Evolutionary conservation across 2,329 filamentous ascomycete genomes (phyloP), one percentile per base, ranked within the genome.

Genomic region (Verticillium tricorpus): DNA sequence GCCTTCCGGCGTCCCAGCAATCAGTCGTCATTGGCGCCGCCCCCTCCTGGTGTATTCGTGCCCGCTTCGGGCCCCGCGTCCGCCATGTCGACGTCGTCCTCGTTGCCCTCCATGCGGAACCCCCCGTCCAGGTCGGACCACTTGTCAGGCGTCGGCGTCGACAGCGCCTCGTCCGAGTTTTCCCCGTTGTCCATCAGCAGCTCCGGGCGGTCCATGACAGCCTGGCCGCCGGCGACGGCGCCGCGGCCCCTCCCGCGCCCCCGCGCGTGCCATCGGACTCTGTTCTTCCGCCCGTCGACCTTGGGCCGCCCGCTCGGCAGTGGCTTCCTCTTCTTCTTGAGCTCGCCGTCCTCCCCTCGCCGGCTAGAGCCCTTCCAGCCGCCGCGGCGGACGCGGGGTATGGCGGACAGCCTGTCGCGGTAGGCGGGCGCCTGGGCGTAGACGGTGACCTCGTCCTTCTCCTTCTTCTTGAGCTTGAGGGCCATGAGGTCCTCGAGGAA

Each of bases 401-500:
- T 50, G 45, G 45, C 32, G 6, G 55, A 57, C 17, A 58, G 75
- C 56, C 73, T 68, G 57, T 74, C 76, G 64, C 81, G 78, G 52
- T 77, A 77, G 31, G 72, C 69, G 35, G 77, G 78, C 45, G 80
- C 77, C 31, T 74, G 71, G 6, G 83, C 82, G 69, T 84, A 82
- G 5, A 88, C 80, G 0, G 87, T 89, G 31, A 91, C 87, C 17
- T 84, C 76, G 69, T 92, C 89, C 19, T 73, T 79, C 72, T 92
- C 88, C 8, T 87, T 88, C 67, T 81, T 86, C 32, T 80, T 80
- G 57, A 80, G 81, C 73, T 92, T 92, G 59, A 89, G 73, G 14
- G 82, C 80, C 66, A 88, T 89, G 28, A 93, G 69, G 32, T 85
- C 84, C 67, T 89, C 85, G 1, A 92, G 74, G 69, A 92, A 92